Evolutionary conservation across 306 rosid genomes (phyloP), one percentile per base, ranked within the genome.

Genomic region (Inga oerstediana): DNA sequence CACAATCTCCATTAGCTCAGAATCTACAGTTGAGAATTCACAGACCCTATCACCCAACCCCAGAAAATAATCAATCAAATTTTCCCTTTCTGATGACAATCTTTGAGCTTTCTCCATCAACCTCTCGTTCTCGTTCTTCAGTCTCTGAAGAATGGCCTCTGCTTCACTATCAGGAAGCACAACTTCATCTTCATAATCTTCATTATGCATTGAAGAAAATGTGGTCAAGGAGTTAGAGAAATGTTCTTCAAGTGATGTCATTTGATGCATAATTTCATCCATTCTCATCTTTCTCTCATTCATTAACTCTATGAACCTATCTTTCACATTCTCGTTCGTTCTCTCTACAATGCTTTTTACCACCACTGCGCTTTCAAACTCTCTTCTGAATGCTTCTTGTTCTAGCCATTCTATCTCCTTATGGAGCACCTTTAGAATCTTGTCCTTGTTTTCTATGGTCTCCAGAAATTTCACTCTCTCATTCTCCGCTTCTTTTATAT

Each of bases 71-170:
- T 72, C 84, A 89, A 91, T 72, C 81, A 89, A 74, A 74, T 80
- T 77, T 79, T 89, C 94, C 88, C 85, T 93, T 58, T 95, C 93
- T 8, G 77, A 79, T 43, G 89, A 90, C 82, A 93, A 73, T 79
- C 86, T 86, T 48, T 82, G 80, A 64, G 83, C 90, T 61, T 91
- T 88, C 69, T 91, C 89, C 14, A 84, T 72, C 69, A 89, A 82
- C 43, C 69, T 85, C 69, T 73, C 83, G 22, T 85, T 93, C 86
- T 93, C 92, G 70, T 49, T 84, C 86, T 77, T 89, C 46, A 90
- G 91, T 79, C 81, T 91, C 74, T 89, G 86, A 78, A 93, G 74
- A 51, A 86, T 44, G 27, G 85, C 83, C 78, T 91, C 89, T 74
- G 90, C 19, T 70, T 70, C 75, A 44, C 20, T 44, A n/a, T 22